Evolutionary conservation across 2,329 filamentous ascomycete genomes (phyloP).

Genomic region (Aspergillus fumigatus): DNA sequence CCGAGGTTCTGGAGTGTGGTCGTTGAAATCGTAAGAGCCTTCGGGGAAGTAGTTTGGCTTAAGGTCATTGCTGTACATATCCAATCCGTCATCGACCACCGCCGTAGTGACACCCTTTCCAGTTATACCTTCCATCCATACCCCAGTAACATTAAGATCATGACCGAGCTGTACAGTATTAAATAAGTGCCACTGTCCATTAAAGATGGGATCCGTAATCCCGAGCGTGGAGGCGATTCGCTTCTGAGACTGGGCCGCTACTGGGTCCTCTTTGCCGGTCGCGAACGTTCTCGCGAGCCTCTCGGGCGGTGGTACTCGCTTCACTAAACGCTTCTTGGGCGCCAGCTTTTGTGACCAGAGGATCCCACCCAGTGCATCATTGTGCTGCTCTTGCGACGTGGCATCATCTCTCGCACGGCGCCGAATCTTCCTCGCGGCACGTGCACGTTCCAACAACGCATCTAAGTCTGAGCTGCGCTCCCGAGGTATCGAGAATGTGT

Average conservation of each 20-base stretch:
- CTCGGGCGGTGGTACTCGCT: constrained; percentile 46
- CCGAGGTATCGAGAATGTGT: constrained; percentile 72
- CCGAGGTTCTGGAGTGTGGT: constrained; percentile 70
- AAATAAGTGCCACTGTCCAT: constrained; percentile 91
- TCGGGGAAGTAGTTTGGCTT: constrained; percentile 89
- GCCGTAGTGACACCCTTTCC: constrained; percentile 85
- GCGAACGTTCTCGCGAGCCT: constrained; percentile 37
- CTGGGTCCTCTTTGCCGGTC: constrained; percentile 34
- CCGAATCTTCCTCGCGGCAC: constrained; percentile 60
- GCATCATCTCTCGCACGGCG: constrained; percentile 28
- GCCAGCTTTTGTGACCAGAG: constrained; percentile 76
- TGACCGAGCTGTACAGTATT: constrained; percentile 78
- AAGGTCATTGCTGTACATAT: constrained; percentile 91
- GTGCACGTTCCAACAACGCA: constrained; percentile 49
- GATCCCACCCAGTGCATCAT: constrained; percentile 65
- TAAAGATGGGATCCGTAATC: constrained; percentile 86
- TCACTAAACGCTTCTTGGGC: constrained; percentile 57
- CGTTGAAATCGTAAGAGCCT: constrained; percentile 96
- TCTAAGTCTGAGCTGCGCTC: constrained; percentile 53
- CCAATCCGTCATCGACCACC: constrained; percentile 92
- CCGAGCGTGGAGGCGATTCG: constrained; percentile 61
- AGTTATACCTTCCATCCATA: constrained; percentile 88
- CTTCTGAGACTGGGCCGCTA: constrained; percentile 55
- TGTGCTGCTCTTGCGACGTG: constrained; percentile 11
- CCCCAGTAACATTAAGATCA: constrained; percentile 91